A percentile compares a stretch with the other conserved stretches of the same genome.
Evolutionary conservation across 208 protist species (phyloP).

Genomic region (Leishmania martiniquensis): DNA sequence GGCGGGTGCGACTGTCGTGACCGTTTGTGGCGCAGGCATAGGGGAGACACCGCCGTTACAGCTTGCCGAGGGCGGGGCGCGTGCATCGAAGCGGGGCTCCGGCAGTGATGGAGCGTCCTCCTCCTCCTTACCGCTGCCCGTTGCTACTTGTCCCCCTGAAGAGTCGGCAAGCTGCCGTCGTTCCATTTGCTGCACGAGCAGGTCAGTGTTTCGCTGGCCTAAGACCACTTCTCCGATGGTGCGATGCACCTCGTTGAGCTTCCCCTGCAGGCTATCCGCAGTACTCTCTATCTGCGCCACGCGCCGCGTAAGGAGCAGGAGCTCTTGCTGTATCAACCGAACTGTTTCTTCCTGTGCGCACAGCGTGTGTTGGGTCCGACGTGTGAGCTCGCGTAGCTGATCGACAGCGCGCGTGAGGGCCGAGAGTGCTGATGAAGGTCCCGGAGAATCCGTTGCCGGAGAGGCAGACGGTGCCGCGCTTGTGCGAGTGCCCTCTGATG

Average conservation of each 20-base stretch:
- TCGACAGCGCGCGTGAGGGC: constrained; percentile 19
- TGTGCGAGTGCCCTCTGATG: neutral
- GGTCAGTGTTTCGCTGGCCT: constrained; percentile 59
- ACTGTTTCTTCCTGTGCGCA: constrained; percentile 33
- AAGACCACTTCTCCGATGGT: constrained; percentile 58
- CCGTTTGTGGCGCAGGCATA: too few relatives aligned
- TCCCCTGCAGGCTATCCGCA: constrained; percentile 31
- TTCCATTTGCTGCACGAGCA: constrained; percentile 74
- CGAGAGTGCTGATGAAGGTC: neutral
- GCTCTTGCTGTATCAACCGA: constrained; percentile 45
- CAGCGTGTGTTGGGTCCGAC: constrained; percentile 25
- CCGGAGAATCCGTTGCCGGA: neutral
- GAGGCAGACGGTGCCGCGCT: neutral
- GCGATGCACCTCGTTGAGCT: constrained; percentile 43
- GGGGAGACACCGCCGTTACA: neutral
- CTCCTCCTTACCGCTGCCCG: neutral
- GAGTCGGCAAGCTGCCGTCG: constrained; percentile 30
- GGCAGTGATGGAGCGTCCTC: neutral
- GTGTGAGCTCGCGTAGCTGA: constrained; percentile 27
- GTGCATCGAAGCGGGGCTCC: neutral
- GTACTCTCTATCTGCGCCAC: constrained; percentile 48
- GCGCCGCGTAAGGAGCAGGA: constrained; percentile 51
- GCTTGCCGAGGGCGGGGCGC: neutral
- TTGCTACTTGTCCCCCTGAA: neutral
- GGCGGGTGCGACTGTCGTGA: neutral